These are phyloP conservation scores for Salix dunnii DNA, from an alignment of 345 rosid genomes.

Conservation along the genomic window DNA sequence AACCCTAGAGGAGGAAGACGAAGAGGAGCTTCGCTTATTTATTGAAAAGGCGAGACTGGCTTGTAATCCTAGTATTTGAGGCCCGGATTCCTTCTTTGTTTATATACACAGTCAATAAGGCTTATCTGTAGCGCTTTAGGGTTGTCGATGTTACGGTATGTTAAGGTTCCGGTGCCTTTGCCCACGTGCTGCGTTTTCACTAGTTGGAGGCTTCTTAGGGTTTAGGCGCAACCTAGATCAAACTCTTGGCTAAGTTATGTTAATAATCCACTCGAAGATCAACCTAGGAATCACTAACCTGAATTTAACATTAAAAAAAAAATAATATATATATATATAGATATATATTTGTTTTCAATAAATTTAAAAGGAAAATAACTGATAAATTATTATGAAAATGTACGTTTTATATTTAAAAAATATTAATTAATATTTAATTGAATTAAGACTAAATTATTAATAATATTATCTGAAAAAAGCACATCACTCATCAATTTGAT, in stretches of 20 bases:
- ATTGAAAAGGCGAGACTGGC: neutral
- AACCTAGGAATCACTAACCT: too few relatives aligned
- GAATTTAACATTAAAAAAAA: too few relatives aligned
- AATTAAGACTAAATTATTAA: too few relatives aligned
- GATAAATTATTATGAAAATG: too few relatives aligned
- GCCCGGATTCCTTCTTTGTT: neutral
- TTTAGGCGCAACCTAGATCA: neutral
- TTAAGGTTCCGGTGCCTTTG: neutral
- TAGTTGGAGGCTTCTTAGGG: neutral
- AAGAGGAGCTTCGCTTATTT: neutral
- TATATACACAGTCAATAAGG: neutral
- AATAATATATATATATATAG: too few relatives aligned
- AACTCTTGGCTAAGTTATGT: neutral
- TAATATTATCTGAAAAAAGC: too few relatives aligned
- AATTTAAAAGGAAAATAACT: too few relatives aligned
- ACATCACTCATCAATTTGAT: too few relatives aligned
- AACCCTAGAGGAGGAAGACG: neutral
- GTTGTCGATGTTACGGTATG: neutral
- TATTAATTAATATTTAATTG: too few relatives aligned
- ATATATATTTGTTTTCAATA: too few relatives aligned
- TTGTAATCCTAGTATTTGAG: neutral
- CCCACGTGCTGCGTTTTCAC: neutral
- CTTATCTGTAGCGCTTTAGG: neutral
- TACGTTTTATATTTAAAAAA: too few relatives aligned
- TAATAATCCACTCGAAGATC: too few relatives aligned